Evolutionary conservation across 2,329 filamentous ascomycete genomes (phyloP).

Genomic region (Pseudocercospora musae): DNA sequence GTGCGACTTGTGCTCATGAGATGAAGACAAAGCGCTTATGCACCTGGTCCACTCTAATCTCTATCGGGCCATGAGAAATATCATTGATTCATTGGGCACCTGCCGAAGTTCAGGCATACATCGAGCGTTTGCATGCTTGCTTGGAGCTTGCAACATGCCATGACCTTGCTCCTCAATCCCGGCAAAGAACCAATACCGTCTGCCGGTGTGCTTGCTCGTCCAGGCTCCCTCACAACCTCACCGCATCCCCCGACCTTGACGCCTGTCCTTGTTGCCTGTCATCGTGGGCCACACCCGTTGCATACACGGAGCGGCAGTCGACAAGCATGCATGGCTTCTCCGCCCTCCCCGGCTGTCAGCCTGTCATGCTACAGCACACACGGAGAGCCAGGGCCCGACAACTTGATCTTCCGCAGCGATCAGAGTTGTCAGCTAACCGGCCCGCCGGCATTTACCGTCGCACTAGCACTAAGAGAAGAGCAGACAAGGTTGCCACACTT

Average conservation of each 20-base stretch:
- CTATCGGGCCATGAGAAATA: background rate
- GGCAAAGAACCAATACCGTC: background rate
- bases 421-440: background rate
- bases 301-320: slow-evolving; percentile 15
- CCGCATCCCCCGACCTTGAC: slow-evolving; percentile 9
- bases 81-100: background rate
- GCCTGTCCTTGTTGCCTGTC: slow-evolving; percentile 6
- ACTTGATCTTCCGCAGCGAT: slow-evolving; percentile 1
- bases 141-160: background rate
- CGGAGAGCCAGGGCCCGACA: background rate
- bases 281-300: slow-evolving; percentile 8
- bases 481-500: background rate
- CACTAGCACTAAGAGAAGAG: background rate
- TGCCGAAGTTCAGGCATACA: slow-evolving; percentile 14
- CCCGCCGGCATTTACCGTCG: slow-evolving; percentile 1
- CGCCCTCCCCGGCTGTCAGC: slow-evolving; percentile 8
- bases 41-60: background rate
- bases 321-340: slow-evolving; percentile 17
- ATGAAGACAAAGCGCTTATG: background rate
- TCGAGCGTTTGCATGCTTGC: slow-evolving; percentile 1
- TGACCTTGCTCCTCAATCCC: background rate
- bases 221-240: slow-evolving; percentile 4
- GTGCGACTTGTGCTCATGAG: background rate
- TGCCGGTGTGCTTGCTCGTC: background rate
- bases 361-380: too few relatives aligned